These are phyloP conservation scores for Candida tibetensis DNA, from an alignment of 805 yeast species.

Conservation along the genomic window DNA sequence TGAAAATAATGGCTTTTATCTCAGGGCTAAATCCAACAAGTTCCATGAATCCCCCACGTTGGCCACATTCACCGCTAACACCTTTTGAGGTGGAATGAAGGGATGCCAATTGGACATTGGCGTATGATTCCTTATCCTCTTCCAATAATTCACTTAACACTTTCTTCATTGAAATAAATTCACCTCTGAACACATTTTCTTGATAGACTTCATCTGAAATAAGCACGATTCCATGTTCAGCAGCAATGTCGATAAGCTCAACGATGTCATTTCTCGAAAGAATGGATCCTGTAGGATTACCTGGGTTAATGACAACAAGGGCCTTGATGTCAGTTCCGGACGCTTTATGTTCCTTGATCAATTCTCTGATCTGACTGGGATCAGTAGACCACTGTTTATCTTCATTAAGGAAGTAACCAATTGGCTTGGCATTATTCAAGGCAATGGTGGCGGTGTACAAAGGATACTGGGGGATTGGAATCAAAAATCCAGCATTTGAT, in stretches of 20 bases:
- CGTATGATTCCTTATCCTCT: constrained; percentile 52
- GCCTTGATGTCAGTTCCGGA: constrained; percentile 67
- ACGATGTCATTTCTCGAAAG: constrained; percentile 63
- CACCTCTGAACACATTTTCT: constrained; percentile 79
- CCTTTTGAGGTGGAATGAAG: constrained; percentile 98
- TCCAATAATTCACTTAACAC: constrained; percentile 65
- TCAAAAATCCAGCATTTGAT: constrained; percentile 69
- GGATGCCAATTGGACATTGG: constrained; percentile 83
- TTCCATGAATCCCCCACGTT: constrained; percentile 99
- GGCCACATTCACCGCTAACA: constrained; percentile 98
- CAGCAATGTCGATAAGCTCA: constrained; percentile 74
- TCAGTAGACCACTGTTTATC: constrained; percentile 79
- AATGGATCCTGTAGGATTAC: constrained; percentile 96
- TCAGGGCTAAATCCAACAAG: constrained; percentile 74
- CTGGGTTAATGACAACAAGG: constrained; percentile 93
- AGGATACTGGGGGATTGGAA: constrained; percentile 98
- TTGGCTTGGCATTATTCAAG: constrained; percentile 73
- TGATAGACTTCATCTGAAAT: constrained; percentile 99
- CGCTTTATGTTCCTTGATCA: constrained; percentile 46
- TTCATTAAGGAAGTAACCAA: constrained; percentile 87
- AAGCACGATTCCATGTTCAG: constrained; percentile 77
- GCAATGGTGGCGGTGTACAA: constrained; percentile 93
- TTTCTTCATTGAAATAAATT: constrained; percentile 81
- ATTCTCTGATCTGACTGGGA: constrained; percentile 56
- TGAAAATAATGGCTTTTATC: constrained; percentile 67